Percentiles rank a stretch among this genome's conserved stretches.
phyloP scores from a whole-genome alignment of 2,329 filamentous ascomycete genomes.

The Pseudocercospora ulei region DNA sequence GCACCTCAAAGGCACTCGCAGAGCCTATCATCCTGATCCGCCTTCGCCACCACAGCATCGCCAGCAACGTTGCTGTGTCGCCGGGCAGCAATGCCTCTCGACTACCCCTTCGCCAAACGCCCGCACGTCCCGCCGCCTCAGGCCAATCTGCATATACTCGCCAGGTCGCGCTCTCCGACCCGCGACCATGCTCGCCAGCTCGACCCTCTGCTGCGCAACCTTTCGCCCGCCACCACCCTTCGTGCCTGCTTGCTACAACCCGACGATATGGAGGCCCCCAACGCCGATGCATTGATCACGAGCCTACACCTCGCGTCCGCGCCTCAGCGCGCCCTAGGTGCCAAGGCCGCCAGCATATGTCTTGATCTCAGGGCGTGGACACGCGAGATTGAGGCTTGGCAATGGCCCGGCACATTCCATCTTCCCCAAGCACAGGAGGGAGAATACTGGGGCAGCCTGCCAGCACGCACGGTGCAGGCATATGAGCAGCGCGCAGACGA shows the following conservation, averaged over 20 bases:
- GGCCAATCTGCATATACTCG: constrained; percentile 22
- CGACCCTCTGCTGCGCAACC: constrained; percentile 47
- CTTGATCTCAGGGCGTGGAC: constrained; percentile 65
- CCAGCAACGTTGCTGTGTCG: constrained; percentile 5
- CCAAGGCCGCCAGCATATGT: constrained; percentile 59
- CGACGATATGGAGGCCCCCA: constrained; percentile 15
- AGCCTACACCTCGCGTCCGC: constrained; percentile 56
- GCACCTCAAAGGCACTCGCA: not conserved
- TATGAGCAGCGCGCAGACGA: constrained; percentile 67
- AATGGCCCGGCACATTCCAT: constrained; percentile 47
- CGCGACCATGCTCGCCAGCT: constrained; percentile 26
- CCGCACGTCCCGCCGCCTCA: constrained; percentile 24
- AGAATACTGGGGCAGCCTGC: constrained; percentile 61
- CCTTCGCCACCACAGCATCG: constrained; percentile 3
- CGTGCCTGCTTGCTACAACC: constrained; percentile 49
- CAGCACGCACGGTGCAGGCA: constrained; percentile 51
- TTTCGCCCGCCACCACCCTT: constrained; percentile 53
- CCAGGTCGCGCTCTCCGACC: constrained; percentile 29
- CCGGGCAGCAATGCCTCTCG: constrained; percentile 21
- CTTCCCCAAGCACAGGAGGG: constrained; percentile 34
- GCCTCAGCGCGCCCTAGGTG: constrained; percentile 60
- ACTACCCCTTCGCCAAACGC: constrained; percentile 29
- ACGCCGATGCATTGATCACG: constrained; percentile 37
- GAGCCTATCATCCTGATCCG: constrained; percentile 4
- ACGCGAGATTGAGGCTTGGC: constrained; percentile 57